A percentile compares a stretch with the other conserved stretches of the same genome.
Conservation (phyloP, 2,329 filamentous ascomycete genomes). For the Thermoascus crustaceus region DNA sequence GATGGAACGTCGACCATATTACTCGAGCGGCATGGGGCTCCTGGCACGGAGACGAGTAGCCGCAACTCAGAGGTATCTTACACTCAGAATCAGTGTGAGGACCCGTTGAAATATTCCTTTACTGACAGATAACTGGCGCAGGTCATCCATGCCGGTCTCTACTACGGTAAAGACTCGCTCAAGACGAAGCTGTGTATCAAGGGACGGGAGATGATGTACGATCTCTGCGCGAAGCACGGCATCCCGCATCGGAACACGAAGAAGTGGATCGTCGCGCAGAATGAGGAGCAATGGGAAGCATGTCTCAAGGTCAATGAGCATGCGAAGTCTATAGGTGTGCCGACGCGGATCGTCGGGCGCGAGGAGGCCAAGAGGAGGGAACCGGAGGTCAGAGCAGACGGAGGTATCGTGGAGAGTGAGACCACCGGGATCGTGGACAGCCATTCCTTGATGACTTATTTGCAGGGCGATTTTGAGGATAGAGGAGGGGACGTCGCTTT, state of each 20-base stretch:
- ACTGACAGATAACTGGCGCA: constrained; percentile 17
- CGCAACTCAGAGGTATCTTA: constrained; percentile 69
- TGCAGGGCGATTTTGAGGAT: constrained; percentile 71
- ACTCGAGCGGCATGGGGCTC: constrained; percentile 66
- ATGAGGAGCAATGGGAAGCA: constrained; percentile 57
- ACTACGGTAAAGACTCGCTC: constrained; percentile 68
- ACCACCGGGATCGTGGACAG: constrained; percentile 87
- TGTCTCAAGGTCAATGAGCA: constrained; percentile 46
- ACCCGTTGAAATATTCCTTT: too few relatives aligned
- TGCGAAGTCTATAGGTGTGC: constrained; percentile 51
- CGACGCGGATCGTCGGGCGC: constrained; percentile 59
- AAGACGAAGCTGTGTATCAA: constrained; percentile 77
- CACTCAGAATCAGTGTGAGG: neutral
- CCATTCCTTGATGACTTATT: constrained; percentile 72
- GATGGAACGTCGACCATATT: constrained; percentile 61
- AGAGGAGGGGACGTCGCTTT: constrained; percentile 67
- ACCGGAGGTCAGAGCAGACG: constrained; percentile 63
- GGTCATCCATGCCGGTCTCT: constrained; percentile 92
- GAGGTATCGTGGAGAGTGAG: constrained; percentile 72
- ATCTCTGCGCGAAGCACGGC: constrained; percentile 57
- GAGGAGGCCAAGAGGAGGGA: constrained; percentile 59
- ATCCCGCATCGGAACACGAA: constrained; percentile 69
- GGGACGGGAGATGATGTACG: constrained; percentile 71
- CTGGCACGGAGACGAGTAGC: constrained; percentile 79
- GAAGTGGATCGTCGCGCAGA: constrained; percentile 95